These are phyloP conservation scores for Aspergillus alliaceus DNA, from an alignment of 2,329 filamentous ascomycete species.

Conservation along the genomic window DNA sequence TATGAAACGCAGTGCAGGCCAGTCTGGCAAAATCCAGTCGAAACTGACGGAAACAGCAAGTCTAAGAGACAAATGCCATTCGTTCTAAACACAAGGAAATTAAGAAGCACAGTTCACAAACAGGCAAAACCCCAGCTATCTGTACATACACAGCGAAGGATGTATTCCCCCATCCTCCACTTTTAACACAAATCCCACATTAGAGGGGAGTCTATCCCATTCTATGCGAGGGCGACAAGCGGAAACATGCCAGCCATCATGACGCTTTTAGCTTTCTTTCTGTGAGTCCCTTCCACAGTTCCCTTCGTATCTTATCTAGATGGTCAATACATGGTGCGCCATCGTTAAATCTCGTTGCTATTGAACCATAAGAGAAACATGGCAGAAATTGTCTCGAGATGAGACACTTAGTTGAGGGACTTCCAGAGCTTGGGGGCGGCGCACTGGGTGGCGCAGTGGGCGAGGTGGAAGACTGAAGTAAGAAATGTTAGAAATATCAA, in stretches of 20 bases:
- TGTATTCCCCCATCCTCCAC: slow-evolving; percentile 20
- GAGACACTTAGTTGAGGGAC: slow-evolving; percentile 74
- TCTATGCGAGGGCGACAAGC: slow-evolving; percentile 1
- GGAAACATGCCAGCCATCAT: not conserved
- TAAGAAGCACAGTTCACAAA: slow-evolving; percentile 36
- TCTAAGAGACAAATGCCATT: slow-evolving; percentile 34
- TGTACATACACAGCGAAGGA: slow-evolving; percentile 40
- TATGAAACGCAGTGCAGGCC: not conserved
- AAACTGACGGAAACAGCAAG: not conserved
- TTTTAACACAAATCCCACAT: slow-evolving; percentile 12
- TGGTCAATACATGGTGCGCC: slow-evolving; percentile 3
- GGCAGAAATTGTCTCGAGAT: slow-evolving; percentile 12
- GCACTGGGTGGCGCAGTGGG: slow-evolving; percentile 90
- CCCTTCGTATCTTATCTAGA: slow-evolving; percentile 9
- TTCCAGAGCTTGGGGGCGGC: slow-evolving; percentile 96
- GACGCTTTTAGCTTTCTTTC: not conserved
- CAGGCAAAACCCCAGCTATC: slow-evolving; percentile 41
- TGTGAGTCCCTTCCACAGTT: slow-evolving; percentile 7
- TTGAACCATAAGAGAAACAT: slow-evolving; percentile 18
- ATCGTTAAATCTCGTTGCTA: slow-evolving; percentile 10
- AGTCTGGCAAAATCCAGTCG: not conserved
- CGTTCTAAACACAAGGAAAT: slow-evolving; percentile 32
- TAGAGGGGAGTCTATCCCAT: slow-evolving; percentile 5
- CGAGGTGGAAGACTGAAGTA: slow-evolving; percentile 87
- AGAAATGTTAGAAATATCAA: slow-evolving; percentile 12